Base-by-base conservation (phyloP, 441 rosid genomes). In the Populus hybrid region DNA sequence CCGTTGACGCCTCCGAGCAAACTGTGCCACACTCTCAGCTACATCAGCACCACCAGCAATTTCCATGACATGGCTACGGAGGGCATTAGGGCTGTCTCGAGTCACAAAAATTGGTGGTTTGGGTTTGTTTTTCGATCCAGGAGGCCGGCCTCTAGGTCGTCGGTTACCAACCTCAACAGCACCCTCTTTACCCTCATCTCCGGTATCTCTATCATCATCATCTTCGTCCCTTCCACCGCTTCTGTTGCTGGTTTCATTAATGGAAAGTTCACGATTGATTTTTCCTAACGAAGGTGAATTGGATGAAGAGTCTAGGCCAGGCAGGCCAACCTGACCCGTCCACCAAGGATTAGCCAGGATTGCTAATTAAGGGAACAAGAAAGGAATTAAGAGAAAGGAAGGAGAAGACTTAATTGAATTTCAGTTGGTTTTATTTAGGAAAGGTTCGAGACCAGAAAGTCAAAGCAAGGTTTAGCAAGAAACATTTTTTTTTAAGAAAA, bases 261-360 rank as follows among this genome's bases (percentile, higher is more conserved):
- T 76, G 75, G 85, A 82, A 53, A 87, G 76, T 50, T 83, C 89
- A 0, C 59, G 85, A 66, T 81, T 79, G 3, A 82, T 69, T 75
- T 90, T 87, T 83, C 72, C 77, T 14, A 88, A 61, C 16, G 85
- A 75, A 74, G 85, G 64, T 16, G 88, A 85, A 80, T 84, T 79
- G 34, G 86, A 77, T 63, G 81, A 71, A 26, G 88, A 89, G 82
- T 92, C 97, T 71, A 90, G 85, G 71, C 89, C 91, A 61, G 90
- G 86, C 70, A 92, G 81, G 78, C 92, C 92, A 67, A 88, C 82
- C 38, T 87, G 97, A 74, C 88, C 90, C 1, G 92, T 82, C 98
- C 98, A 93, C 98, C 98, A 93, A 75, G 93, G 94, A 81, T 92
- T 93, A 78, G 98, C 91, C 98, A 93, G 87, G 42, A 10, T 80